These are phyloP conservation scores for Amoeboaphelidium protococcarum DNA, from an alignment of 371 early-diverging fungal species.

Conservation along the genomic window DNA sequence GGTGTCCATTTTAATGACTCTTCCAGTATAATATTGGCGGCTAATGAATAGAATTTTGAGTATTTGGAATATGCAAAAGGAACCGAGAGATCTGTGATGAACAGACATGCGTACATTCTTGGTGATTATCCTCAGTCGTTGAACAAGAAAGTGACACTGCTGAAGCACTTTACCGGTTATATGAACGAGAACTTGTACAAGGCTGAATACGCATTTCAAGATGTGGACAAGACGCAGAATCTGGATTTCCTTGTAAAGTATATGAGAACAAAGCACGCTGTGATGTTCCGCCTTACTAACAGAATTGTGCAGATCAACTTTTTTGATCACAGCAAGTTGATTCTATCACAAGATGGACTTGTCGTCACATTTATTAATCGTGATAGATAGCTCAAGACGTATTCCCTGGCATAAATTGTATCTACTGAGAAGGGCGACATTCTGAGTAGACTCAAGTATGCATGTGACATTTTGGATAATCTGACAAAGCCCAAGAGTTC, in stretches of 20 bases:
- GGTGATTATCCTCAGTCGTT: slow-evolving; percentile 20
- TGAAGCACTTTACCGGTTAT: slow-evolving; percentile 29
- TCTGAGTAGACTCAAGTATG: background rate
- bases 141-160: slow-evolving; percentile 32
- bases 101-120: slow-evolving; percentile 15
- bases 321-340: slow-evolving; percentile 37
- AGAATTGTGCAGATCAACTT: slow-evolving; percentile 45
- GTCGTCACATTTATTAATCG: slow-evolving; percentile 22
- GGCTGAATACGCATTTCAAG: slow-evolving; percentile 1
- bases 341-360: slow-evolving; percentile 23
- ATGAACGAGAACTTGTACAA: slow-evolving; percentile 28
- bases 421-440: background rate
- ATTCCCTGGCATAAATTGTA: slow-evolving; percentile 5
- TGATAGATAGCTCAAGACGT: slow-evolving; percentile 11
- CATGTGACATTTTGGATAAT: background rate
- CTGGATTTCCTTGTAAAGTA: slow-evolving; percentile 36
- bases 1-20: slow-evolving; percentile 68
- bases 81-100: slow-evolving; percentile 7
- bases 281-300: slow-evolving; percentile 42
- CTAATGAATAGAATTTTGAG: slow-evolving; percentile 20
- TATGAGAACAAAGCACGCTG: slow-evolving; percentile 26
- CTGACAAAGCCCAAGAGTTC: too few relatives aligned
- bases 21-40: slow-evolving; percentile 28
- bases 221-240: slow-evolving; percentile 5
- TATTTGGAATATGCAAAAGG: slow-evolving; percentile 18